Evolutionary conservation across 257 asterid genomes (phyloP).

Genomic region (Solanum ossicruentum): DNA sequence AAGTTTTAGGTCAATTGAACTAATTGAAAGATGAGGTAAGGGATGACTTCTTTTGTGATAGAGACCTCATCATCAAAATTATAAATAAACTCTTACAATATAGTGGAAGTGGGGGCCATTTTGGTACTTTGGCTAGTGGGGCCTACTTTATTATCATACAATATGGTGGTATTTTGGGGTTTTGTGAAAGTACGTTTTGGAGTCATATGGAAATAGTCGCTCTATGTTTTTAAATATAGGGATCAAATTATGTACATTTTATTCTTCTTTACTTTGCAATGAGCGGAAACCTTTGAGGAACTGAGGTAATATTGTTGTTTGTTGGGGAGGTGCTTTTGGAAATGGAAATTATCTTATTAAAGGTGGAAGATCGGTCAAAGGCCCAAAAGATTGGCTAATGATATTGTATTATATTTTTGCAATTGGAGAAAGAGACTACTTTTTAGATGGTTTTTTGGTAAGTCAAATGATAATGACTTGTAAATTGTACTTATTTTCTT

Average conservation of each 20-base stretch:
- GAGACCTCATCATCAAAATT: neutral
- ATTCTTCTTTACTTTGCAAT: no score
- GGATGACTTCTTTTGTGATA: slow-evolving; percentile 22
- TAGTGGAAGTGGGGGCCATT: neutral
- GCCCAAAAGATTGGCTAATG: neutral
- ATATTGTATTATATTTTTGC: neutral
- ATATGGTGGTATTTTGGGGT: neutral
- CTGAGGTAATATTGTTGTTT: no score
- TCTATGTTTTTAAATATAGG: no score
- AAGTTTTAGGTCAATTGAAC: slow-evolving; percentile 83
- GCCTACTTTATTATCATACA: neutral
- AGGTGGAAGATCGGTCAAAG: neutral
- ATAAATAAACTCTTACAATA: neutral
- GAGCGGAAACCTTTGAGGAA: no score
- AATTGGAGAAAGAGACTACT: neutral
- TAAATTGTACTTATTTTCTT: neutral
- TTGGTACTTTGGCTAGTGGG: neutral
- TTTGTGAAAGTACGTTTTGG: no score
- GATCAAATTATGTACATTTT: no score
- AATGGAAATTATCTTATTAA: neutral
- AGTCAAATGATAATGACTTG: neutral
- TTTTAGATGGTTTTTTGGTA: neutral
- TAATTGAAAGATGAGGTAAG: slow-evolving; percentile 61
- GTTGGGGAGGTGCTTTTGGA: neutral
- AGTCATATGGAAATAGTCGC: no score